phyloP scores from a whole-genome alignment of 164 flowering plant species.

The Liriodendron chinense region DNA sequence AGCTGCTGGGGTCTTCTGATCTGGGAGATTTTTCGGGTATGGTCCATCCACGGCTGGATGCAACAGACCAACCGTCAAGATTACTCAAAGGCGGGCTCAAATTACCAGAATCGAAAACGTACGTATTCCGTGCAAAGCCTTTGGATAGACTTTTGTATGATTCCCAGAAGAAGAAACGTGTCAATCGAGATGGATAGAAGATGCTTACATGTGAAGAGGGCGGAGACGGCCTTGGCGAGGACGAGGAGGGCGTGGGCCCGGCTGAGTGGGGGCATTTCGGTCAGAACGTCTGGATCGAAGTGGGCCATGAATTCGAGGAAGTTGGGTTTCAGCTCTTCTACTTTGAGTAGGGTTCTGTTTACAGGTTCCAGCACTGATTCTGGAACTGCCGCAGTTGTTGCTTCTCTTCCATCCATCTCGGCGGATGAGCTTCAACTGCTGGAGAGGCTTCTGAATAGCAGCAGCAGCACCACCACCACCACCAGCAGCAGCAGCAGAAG shows the following conservation, averaged over 20 bases:
- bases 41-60: background rate
- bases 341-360: constrained; percentile 36
- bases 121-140: too few species aligned
- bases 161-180: background rate
- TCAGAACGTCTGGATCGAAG: constrained; percentile 49
- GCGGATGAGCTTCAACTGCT: background rate
- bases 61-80: background rate
- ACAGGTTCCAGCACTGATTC: constrained; percentile 56
- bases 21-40: background rate
- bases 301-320: constrained; percentile 45
- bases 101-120: too few species aligned
- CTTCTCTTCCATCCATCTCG: constrained; percentile 10
- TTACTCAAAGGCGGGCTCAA: background rate
- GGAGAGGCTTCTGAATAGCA: background rate
- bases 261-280: constrained; percentile 59
- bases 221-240: constrained; percentile 60
- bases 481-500: too few species aligned
- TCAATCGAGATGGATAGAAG: background rate
- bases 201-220: constrained; percentile 50
- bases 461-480: background rate
- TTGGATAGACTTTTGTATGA: too few species aligned
- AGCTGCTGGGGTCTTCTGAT: background rate
- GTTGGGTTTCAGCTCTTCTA: constrained; percentile 43
- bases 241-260: constrained; percentile 63
- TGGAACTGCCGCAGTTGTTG: constrained; percentile 41